Evolutionary conservation across 108 stramenopile genomes (phyloP).

Genomic region (Skeletonema marinoi): DNA sequence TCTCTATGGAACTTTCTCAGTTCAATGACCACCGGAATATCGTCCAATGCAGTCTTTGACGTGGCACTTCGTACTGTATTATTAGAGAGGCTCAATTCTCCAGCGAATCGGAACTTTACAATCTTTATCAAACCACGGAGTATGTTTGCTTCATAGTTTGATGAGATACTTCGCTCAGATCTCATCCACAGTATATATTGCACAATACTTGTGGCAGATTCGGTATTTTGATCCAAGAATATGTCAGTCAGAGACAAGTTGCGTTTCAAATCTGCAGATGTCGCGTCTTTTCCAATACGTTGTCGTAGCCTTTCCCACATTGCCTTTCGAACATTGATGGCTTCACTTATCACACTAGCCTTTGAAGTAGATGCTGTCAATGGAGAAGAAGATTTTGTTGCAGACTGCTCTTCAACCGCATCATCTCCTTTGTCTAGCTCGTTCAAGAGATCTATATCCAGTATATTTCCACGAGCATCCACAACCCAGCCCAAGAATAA

Average conservation of each 20-base stretch:
- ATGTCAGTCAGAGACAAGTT: conserved; percentile 60
- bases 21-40: conserved; percentile 75
- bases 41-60: conserved; percentile 51
- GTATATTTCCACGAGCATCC: conserved; percentile 20
- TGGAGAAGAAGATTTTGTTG: background rate
- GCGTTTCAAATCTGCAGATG: conserved; percentile 4
- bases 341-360: background rate
- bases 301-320: conserved; percentile 19
- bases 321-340: conserved; percentile 13
- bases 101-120: conserved; percentile 76
- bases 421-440: background rate
- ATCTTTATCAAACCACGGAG: conserved; percentile 81
- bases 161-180: conserved; percentile 58
- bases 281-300: background rate
- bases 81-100: conserved; percentile 29
- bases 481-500: conserved; percentile 76
- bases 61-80: conserved; percentile 16
- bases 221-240: conserved; percentile 65
- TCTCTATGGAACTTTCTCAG: conserved; percentile 78
- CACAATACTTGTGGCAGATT: conserved; percentile 66
- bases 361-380: conserved; percentile 1
- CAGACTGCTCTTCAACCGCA: background rate
- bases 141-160: conserved; percentile 86
- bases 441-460: conserved; percentile 2
- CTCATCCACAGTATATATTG: conserved; percentile 83